Percentiles rank a stretch among this genome's conserved stretches.
phyloP scores from a whole-genome alignment of 2,329 filamentous ascomycete species.

The Sclerotinia glacialis region DNA sequence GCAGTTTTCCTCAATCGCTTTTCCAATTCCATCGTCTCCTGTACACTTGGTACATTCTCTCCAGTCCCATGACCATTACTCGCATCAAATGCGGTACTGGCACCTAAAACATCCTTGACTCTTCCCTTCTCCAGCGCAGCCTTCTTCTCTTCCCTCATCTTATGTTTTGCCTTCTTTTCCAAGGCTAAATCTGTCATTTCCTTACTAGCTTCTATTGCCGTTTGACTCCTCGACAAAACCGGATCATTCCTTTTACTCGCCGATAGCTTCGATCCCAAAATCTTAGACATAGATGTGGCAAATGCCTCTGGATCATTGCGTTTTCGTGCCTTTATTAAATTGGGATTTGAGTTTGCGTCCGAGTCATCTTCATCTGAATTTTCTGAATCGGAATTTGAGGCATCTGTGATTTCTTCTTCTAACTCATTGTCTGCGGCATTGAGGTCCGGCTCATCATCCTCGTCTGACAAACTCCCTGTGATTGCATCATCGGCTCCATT shows the following conservation, averaged over 20 bases:
- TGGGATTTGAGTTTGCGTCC: constrained; percentile 44
- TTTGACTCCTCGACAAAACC: constrained; percentile 79
- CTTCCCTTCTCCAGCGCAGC: constrained; percentile 80
- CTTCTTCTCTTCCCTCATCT: constrained; percentile 77
- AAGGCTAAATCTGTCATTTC: constrained; percentile 73
- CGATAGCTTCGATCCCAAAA: constrained; percentile 84
- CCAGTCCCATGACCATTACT: constrained; percentile 43
- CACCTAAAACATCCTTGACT: constrained; percentile 77
- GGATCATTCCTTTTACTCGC: constrained; percentile 80
- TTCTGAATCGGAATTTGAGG: constrained; percentile 40
- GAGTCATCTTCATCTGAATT: constrained; percentile 38
- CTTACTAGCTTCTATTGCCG: constrained; percentile 68
- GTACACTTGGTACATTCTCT: constrained; percentile 48
- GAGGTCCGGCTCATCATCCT: constrained; percentile 31
- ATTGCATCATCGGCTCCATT: constrained; percentile 34
- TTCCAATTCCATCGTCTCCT: constrained; percentile 66
- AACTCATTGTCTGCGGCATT: constrained; percentile 26
- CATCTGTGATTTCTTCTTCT: constrained; percentile 41
- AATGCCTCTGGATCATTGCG: constrained; percentile 91
- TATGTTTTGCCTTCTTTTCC: constrained; percentile 75
- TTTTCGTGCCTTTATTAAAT: constrained; percentile 61
- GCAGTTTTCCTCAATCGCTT: constrained; percentile 80
- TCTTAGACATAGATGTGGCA: constrained; percentile 88
- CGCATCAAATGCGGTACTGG: constrained; percentile 52
- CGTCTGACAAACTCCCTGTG: constrained; percentile 32